phyloP scores from a whole-genome alignment of 2,329 filamentous ascomycete genomes.

The Fusarium brevicatenulatum region DNA sequence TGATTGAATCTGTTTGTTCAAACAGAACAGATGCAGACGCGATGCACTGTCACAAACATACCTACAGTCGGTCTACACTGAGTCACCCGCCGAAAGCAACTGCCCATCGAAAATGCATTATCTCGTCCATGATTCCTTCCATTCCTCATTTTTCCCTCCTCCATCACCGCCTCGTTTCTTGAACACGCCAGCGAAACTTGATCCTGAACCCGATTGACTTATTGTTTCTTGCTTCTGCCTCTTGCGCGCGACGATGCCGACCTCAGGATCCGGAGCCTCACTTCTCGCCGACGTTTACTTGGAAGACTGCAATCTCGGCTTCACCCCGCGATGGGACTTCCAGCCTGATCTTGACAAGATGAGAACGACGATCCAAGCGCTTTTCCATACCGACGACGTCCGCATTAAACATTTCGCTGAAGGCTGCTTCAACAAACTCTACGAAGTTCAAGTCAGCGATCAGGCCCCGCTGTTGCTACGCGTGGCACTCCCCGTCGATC shows the following conservation, averaged over 20 bases:
- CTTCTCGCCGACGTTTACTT: neutral
- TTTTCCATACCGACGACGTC: neutral
- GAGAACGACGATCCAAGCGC: neutral
- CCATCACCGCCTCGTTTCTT: neutral
- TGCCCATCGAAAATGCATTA: neutral
- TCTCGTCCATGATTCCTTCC: neutral
- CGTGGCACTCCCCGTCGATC: slow-evolving; percentile 51
- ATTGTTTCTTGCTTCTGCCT: neutral
- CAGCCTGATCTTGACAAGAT: slow-evolving; percentile 14
- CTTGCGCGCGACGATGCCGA: neutral
- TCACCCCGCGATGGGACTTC: slow-evolving; percentile 24
- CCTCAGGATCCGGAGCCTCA: neutral
- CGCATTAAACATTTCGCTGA: slow-evolving; percentile 18
- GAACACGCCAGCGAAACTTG: neutral
- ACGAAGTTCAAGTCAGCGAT: slow-evolving; percentile 6
- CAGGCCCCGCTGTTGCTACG: slow-evolving; percentile 43
- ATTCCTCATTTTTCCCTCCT: neutral
- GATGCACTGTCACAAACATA: neutral
- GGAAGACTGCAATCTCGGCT: neutral
- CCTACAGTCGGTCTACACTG: neutral
- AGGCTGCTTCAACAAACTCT: slow-evolving; percentile 44
- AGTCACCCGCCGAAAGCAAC: neutral
- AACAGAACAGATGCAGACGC: neutral
- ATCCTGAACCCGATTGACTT: neutral
- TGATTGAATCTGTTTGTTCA: neutral